Base-by-base conservation (phyloP, 176 grass and related monocot species). In the Cymbopogon citratus region DNA sequence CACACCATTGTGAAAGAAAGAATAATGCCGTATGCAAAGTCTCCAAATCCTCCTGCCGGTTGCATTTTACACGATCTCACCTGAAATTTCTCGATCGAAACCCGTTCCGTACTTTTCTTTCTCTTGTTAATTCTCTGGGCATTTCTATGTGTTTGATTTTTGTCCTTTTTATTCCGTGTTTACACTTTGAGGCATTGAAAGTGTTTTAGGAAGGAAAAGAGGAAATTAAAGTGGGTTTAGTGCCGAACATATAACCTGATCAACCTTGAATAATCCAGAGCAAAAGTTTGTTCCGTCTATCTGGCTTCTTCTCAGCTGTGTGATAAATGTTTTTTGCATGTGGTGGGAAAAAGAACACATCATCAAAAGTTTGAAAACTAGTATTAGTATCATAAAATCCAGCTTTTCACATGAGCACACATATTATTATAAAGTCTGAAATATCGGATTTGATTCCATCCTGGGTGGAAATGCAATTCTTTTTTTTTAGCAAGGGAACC, bases 171-270 rank as follows among this genome's bases (percentile, higher is more conserved):
- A 68, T 78, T 90, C 79, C 40, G 8, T 82, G n/a, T 67, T 46
- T 57, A 70, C 25, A 66, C 56, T 63, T 71, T 59, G 34, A 77
- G 31, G 44, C 44, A 39, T 44, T 77, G n/a, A 72, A 76, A 45
- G 21, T 12, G 19, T 28, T 67, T 63, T 44, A 63, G 14, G 26
- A 69, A 45, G 26, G 19, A 35, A 81, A 65, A 57, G 14, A 76
- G 34, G 26, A 76, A 81, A 81, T 71, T 69, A 84, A 88, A 84
- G 87, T 15, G 15, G 68, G 43, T 76, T 81, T 59, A 85, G 77
- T 90, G 79, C 73, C 49, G 79, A 86, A 78, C 68, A 48, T 68
- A 39, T 86, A 80, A 68, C 82, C 66, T 73, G 73, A 62, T 78
- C 35, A 81, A 46, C 25, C 44, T 78, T 75, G 31, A 85, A 76